Evolutionary conservation across 208 protist species (phyloP).

Genomic region (Trypanosoma melophagium): DNA sequence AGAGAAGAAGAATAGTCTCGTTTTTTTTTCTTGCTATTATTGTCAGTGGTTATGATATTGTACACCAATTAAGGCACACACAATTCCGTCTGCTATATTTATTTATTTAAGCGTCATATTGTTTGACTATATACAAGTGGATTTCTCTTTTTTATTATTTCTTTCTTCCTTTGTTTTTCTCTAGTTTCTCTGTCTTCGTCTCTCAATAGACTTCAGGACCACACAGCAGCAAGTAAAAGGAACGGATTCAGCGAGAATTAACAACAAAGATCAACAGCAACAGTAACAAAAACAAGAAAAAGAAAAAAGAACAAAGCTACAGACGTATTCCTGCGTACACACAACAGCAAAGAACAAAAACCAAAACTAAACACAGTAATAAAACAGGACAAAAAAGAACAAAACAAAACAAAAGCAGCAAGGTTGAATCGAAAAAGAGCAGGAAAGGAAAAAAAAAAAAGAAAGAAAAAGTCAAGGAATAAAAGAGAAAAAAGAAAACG

Average conservation of each 20-base stretch:
- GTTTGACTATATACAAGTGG: too few relatives aligned
- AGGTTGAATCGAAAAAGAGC: background rate
- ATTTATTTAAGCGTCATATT: too few relatives aligned
- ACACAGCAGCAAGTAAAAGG: too few relatives aligned
- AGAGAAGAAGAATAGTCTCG: too few relatives aligned
- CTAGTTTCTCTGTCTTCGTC: slow-evolving; percentile 7
- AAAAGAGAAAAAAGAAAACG: slow-evolving; percentile 9
- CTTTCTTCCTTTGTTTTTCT: slow-evolving; percentile 17
- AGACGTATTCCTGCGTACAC: background rate
- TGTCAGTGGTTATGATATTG: too few relatives aligned
- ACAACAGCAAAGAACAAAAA: background rate
- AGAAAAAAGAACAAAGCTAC: background rate
- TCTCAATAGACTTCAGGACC: background rate
- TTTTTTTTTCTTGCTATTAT: too few relatives aligned
- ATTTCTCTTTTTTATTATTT: slow-evolving; percentile 14
- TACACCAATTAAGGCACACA: too few relatives aligned
- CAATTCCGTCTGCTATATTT: too few relatives aligned
- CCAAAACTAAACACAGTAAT: background rate
- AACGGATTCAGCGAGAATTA: too few relatives aligned
- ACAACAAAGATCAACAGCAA: background rate
- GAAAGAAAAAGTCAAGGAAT: background rate
- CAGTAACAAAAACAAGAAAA: background rate
- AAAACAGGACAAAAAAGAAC: background rate
- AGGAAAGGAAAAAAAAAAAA: background rate
- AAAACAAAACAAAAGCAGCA: background rate